Evolutionary conservation across 2,329 filamentous ascomycete species (phyloP).

Genomic region (Talaromyces pinophilus): DNA sequence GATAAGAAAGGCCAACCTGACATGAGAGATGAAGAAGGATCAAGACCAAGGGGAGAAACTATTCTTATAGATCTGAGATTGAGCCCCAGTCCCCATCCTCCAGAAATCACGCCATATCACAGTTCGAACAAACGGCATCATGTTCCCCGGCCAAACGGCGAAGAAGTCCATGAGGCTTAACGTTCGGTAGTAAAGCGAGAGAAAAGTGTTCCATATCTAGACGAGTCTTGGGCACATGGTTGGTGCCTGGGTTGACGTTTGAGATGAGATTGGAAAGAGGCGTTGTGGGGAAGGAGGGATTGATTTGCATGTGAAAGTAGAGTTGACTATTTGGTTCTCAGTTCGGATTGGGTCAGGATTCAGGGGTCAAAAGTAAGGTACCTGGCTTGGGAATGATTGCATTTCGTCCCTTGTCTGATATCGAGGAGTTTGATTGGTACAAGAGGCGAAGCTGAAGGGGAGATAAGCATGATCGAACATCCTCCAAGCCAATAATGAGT

Average conservation of each 20-base stretch:
- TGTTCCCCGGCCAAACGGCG: neutral
- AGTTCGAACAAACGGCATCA: neutral
- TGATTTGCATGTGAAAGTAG: neutral
- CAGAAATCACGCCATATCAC: neutral
- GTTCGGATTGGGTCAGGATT: neutral
- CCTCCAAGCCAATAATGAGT: no score
- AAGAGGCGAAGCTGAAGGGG: neutral
- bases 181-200: neutral
- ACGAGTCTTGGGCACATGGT: neutral
- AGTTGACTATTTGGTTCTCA: neutral
- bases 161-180: neutral
- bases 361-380: neutral
- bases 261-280: neutral
- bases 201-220: neutral
- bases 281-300: neutral
- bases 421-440: neutral
- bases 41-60: neutral
- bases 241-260: slow-evolving; percentile 6
- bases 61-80: neutral
- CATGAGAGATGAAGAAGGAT: neutral
- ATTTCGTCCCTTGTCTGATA: neutral
- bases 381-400: neutral
- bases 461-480: neutral
- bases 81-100: neutral
- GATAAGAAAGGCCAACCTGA: neutral